Evolutionary conservation across 345 rosid genomes (phyloP).

Genomic region (Reutealis trisperma): DNA sequence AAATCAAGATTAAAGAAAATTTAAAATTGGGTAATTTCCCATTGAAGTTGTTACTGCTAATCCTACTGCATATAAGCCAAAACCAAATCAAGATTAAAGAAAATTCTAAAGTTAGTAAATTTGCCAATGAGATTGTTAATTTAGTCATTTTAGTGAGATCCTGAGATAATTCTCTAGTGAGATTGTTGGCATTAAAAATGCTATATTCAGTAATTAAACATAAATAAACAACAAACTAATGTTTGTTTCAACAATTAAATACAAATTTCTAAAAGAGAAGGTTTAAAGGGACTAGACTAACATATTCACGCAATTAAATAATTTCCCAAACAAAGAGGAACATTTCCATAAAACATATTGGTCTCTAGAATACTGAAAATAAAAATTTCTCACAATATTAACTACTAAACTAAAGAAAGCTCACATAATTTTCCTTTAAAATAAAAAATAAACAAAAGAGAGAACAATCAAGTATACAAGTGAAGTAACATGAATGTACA

Average conservation of each 20-base stretch:
- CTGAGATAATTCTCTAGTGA: slow-evolving; percentile 13
- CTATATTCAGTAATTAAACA: not conserved
- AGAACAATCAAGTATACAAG: slow-evolving; percentile 33
- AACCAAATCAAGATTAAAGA: not conserved
- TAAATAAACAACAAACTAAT: no score
- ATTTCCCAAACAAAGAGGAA: slow-evolving; percentile 46
- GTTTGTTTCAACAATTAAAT: not conserved
- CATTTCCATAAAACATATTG: not conserved
- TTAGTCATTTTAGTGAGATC: slow-evolving; percentile 13
- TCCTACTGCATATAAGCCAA: slow-evolving; percentile 18
- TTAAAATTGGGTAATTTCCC: slow-evolving; percentile 19
- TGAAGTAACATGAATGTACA: no score
- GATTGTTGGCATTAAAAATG: slow-evolving; percentile 22
- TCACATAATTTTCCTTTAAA: not conserved
- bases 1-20: not conserved
- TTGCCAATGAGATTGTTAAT: no score
- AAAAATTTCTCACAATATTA: not conserved
- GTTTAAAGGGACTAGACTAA: slow-evolving; percentile 25
- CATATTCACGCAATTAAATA: slow-evolving; percentile 45
- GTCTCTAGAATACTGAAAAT: not conserved
- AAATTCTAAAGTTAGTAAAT: no score
- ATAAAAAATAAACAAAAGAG: no score
- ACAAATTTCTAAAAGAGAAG: not conserved
- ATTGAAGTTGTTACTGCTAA: slow-evolving; percentile 20
- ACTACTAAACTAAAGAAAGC: no score